These are phyloP conservation scores for Verticillium albo-atrum DNA, from an alignment of 2,329 filamentous ascomycete species.

Conservation along the genomic window DNA sequence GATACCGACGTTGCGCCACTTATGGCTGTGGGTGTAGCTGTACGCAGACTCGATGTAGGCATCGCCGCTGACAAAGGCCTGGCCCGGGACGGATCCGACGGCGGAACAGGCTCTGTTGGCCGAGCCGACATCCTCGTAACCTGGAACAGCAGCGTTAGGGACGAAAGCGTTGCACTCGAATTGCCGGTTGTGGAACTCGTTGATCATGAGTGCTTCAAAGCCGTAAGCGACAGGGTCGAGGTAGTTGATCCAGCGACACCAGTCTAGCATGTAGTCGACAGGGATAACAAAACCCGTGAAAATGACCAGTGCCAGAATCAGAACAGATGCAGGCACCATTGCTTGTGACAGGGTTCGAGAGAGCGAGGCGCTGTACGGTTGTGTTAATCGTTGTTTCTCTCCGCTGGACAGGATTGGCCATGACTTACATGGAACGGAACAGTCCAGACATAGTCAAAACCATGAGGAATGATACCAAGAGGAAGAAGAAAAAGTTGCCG, in stretches of 20 bases:
- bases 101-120: constrained; percentile 38
- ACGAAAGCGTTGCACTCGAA: constrained; percentile 49
- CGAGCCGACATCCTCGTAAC: constrained; percentile 20
- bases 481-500: constrained; percentile 80
- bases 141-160: constrained; percentile 47
- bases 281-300: constrained; percentile 69
- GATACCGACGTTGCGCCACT: constrained; percentile 55
- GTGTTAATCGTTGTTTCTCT: constrained; percentile 20
- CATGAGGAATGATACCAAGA: constrained; percentile 68
- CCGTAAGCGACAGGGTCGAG: constrained; percentile 75
- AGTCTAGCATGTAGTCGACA: constrained; percentile 66
- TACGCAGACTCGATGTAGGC: constrained; percentile 41
- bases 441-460: constrained; percentile 81
- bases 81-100: constrained; percentile 42
- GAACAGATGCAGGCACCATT: constrained; percentile 54
- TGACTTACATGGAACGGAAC: constrained; percentile 65
- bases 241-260: constrained; percentile 82
- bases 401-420: constrained; percentile 31
- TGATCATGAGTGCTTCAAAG: constrained; percentile 77
- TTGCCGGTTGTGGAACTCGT: constrained; percentile 68
- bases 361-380: constrained; percentile 62
- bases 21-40: constrained; percentile 40
- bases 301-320: constrained; percentile 63
- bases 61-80: constrained; percentile 37
- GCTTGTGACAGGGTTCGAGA: constrained; percentile 67